Evolutionary conservation across 2,329 filamentous ascomycete species (phyloP), one percentile per base, ranked within the genome.

Genomic region (Aphanoascus verrucosus): DNA sequence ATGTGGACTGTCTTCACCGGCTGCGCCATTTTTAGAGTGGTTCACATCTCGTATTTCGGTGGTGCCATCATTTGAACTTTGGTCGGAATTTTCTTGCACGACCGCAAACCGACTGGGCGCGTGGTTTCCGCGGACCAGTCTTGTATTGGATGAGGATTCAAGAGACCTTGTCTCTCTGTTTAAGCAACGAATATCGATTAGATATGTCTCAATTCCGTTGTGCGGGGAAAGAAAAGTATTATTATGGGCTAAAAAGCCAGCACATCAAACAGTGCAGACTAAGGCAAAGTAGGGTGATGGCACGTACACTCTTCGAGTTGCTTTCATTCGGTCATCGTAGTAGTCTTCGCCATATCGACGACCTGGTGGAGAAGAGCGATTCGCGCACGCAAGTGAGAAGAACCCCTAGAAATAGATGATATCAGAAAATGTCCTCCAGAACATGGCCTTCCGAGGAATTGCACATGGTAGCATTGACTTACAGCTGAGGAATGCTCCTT

Each of bases 311-410:
- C 60, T 69, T 55, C 65, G 64, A 19, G 63, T 68, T 14, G 74
- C 73, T 59, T 75, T 74, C 74, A 76, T 77, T 32, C 74, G 65
- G 44, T 72, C 70, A 62, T 77, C 74, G 55, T 75, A 77, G 57
- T 72, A 74, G 51, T 77, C 74, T 35, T 70, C 65, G 12, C 74
- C 74, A 64, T 72, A 74, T 48, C 70, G 63, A 52, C 72, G 68
- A 14, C 71, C 71, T 14, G 71, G 68, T 2, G 71, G 65, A 55
- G 69, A 71, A 31, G 68, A 69, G 56, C 73, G 73, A 56, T 77
- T 76, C 37, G 74, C 74, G 54, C 74, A 69, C 17, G 74, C 70
- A 32, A 77, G 68, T 37, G 71, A 68, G 38, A 76, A 63, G 56
- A 74, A 76, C 3, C 74, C 74, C 68, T 77, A 61, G 69, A 54